A percentile compares a stretch with the other conserved stretches of the same genome.
phyloP scores from a whole-genome alignment of 116 monocot species.

The Dioscorea cayenensis region DNA sequence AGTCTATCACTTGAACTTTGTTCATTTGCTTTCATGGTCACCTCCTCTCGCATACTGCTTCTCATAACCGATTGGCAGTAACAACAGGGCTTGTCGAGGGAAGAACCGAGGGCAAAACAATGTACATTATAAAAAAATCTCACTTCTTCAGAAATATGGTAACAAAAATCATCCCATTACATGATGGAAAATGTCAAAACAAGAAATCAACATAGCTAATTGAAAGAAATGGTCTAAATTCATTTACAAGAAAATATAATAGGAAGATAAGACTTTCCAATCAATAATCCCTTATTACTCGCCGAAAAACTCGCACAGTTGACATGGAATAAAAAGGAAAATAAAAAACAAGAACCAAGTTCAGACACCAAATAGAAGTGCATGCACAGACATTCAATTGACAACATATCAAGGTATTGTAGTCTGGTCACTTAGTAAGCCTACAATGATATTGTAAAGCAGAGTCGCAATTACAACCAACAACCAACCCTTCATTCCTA shows the following conservation, averaged over 20 bases:
- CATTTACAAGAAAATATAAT: neutral
- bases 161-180: neutral
- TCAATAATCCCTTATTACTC: neutral
- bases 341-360: too few relatives aligned
- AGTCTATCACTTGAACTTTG: slow-evolving; percentile 28
- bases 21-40: slow-evolving; percentile 31
- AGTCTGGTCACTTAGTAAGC: too few relatives aligned
- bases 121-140: neutral
- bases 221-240: neutral
- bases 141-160: neutral
- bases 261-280: neutral
- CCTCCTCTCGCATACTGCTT: slow-evolving; percentile 64
- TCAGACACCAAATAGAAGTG: too few relatives aligned
- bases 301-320: neutral
- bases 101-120: neutral
- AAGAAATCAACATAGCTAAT: too few relatives aligned
- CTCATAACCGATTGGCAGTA: slow-evolving; percentile 50
- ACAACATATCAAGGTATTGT: too few relatives aligned
- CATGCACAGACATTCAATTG: too few relatives aligned
- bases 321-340: too few relatives aligned
- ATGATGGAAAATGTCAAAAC: too few relatives aligned
- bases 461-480: too few relatives aligned
- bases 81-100: neutral
- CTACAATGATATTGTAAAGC: too few relatives aligned
- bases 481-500: too few relatives aligned